Conservation (phyloP, 192 early-diverging fungal species). For the Spizellomyces sp. region DNA sequence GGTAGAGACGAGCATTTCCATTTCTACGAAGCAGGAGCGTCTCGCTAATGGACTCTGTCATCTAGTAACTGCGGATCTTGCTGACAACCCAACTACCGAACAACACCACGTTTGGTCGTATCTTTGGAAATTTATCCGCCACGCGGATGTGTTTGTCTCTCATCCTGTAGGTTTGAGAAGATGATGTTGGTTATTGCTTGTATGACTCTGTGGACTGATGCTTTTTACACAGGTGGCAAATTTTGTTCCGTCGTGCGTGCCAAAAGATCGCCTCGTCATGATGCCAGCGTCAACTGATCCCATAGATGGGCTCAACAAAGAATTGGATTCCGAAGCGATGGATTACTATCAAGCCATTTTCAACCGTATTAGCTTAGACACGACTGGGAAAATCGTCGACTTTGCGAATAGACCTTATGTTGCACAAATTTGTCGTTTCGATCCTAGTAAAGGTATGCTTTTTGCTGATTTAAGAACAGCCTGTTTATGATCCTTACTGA, state of each 20-base stretch:
- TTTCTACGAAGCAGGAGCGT: too few species aligned
- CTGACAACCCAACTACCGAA: conserved; percentile 59
- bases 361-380: conserved; percentile 74
- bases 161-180: conserved; percentile 58
- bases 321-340: conserved; percentile 51
- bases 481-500: not conserved
- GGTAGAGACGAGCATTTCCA: conserved; percentile 7
- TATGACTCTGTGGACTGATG: conserved; percentile 18
- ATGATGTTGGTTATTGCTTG: not conserved
- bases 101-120: conserved; percentile 78
- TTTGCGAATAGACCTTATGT: conserved; percentile 68
- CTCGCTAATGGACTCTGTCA: not conserved
- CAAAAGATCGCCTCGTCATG: conserved; percentile 62
- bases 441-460: conserved; percentile 77
- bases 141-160: conserved; percentile 76
- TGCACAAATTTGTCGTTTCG: conserved; percentile 81
- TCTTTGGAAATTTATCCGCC: conserved; percentile 70
- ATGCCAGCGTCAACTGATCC: conserved; percentile 78
- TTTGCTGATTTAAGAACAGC: not conserved
- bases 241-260: conserved; percentile 75
- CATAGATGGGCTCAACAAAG: conserved; percentile 83
- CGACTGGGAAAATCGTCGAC: conserved; percentile 53
- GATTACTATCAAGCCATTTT: conserved; percentile 64
- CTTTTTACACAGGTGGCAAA: conserved; percentile 20
- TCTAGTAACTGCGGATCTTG: conserved; percentile 70